Evolutionary conservation across 2,329 filamentous ascomycete genomes (phyloP), one percentile per base, ranked within the genome.

Genomic region (Pestalotiopsis sp.): DNA sequence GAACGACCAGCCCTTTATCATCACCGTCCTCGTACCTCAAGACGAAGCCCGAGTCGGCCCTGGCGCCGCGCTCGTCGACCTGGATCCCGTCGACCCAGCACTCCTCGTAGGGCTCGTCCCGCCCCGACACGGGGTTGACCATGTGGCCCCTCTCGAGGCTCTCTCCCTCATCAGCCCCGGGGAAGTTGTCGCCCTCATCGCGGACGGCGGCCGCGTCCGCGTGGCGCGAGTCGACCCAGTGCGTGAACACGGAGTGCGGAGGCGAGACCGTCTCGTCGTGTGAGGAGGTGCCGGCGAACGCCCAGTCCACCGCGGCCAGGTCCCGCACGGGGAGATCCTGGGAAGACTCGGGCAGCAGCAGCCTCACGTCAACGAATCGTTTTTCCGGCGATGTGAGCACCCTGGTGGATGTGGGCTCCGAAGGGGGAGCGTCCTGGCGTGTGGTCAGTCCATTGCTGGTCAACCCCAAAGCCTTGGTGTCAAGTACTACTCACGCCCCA

Each of bases 361-460:
- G 72, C 17, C 86, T 75, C 64, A 91, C 81, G 55, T 91, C 86
- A 25, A 92, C 75, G 73, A 92, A 91, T 49, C 92, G 86, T 74
- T 91, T 92, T 49, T 81, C 84, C 1, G 87, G 86, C 2, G 88
- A 88, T 0, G 90, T 92, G 60, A 92, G 80, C 13, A 92, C 91
- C 3, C 91, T 75, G 0, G 90, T 92, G 1, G 84, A 86, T 0
- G 90, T 92, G 17, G 87, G 87, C 76, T 92, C 90, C 64, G 78
- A 79, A n/a, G 84, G 76, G 17, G 79, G 74, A 0, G 81, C 83
- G 0, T 62, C 31, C 68, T 69, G 17, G 86, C 85, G 3, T 36
- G 5, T 12, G 13, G 11, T 62, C 9, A 62, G 59, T 13, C 38
- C 6, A 36, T 36, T 36, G 31, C 23, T 27, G 20, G 20, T 23